Evolutionary conservation across 805 yeast genomes (phyloP), one percentile per base, ranked within the genome.

Genomic region (Suhomyces faveliae): DNA sequence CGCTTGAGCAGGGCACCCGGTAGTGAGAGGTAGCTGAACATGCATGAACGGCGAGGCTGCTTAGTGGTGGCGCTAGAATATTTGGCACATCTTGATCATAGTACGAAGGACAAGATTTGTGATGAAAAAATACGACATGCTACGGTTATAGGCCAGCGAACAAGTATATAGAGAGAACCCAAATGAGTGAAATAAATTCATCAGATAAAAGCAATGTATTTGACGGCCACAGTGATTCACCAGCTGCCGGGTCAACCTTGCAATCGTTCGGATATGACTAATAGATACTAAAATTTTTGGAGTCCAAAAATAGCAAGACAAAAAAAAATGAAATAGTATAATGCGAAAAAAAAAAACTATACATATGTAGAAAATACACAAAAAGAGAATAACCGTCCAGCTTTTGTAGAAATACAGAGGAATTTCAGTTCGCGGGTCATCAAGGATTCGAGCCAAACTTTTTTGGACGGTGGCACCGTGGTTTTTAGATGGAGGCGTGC

Each of bases 21-120:
- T 33, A 15, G 21, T 33, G 21, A 33, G 37, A 33, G 15, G 37
- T 20, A 17, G 21, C 5, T 37, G 11, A 37, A 12, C 23, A 19
- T 37, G 40, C 40, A 37, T 37, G 25, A 37, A 37, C 23, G 40
- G 25, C 40, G 25, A 21, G 40, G 40, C 40, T 37, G 40, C 17
- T 37, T 21, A 21, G 40, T 20, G 15, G 40, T 33, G 37, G 37
- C 37, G 37, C 37, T 33, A 17, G 12, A 11, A 33, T 33, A 33
- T 33, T 33, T 9, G 21, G 21, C 21, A 33, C 10, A 15, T 33
- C 20, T 33, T 15, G 35, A 15, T 33, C 21, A 33, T 27, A n/a
- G 7, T 27, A 27, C 30, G 30, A 9, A 25, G 29, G 29, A 5
- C n/a, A 27, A 27, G 30, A 27, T n/a, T n/a, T 27, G 15, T n/a